Base-by-base conservation (phyloP, 2,329 filamentous ascomycete genomes). In the Trichoderma cornu-damae region DNA sequence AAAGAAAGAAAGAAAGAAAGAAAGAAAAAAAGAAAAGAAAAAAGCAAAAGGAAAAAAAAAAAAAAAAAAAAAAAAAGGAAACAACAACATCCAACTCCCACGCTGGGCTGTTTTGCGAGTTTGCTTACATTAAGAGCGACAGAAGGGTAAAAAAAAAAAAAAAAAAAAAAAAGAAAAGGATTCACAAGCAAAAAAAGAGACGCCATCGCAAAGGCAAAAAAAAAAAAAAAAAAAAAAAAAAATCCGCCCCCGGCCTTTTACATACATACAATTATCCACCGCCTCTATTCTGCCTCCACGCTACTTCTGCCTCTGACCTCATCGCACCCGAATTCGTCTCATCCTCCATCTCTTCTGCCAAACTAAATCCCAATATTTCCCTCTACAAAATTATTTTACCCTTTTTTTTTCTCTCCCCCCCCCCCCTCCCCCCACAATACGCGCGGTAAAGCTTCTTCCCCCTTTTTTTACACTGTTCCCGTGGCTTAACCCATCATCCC, bases 401-500 rank as follows among this genome's bases (percentile, higher is more conserved):
- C 64, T 65, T 64, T n/a, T n/a, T n/a, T n/a, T n/a, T n/a, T n/a
- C n/a, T n/a, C n/a, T n/a, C n/a, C n/a, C n/a, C n/a, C n/a, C n/a
- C n/a, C n/a, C n/a, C n/a, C n/a, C n/a, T n/a, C n/a, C 64, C 68
- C 62, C 66, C 63, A 67, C 65, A 65, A 67, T 65, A 65, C 62
- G 64, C 62, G 60, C 51, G 59, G 63, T 61, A 66, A 64, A 9
- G 12, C 50, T 61, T 61, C 66, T 66, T 59, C 62, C 62, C 61
- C 64, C 61, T 62, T 43, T 34, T 37, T 30, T 16, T 53, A 22
- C 50, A 49, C 43, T 49, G 53, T 57, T 16, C n/a, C n/a, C 66
- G 64, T 63, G 67, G 67, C 70, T 70, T 71, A 72, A 71, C 75
- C 75, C 70, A 75, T 72, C 70, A 74, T 78, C n/a, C n/a, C 72